phyloP scores from a whole-genome alignment of 345 rosid genomes.

The Mangifera indica region DNA sequence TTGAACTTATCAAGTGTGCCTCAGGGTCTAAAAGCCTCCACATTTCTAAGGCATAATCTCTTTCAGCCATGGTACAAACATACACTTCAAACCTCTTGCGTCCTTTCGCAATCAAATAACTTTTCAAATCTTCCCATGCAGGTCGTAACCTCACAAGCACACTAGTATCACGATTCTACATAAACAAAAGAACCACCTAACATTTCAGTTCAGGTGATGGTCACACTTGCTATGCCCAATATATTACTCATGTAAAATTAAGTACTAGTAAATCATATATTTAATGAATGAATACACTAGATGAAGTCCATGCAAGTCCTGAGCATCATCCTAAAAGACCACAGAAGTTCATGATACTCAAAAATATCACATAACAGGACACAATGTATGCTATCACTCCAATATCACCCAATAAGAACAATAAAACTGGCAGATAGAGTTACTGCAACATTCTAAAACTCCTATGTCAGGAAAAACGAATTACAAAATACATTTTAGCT shows the following conservation, averaged over 20 bases:
- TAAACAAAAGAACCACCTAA: slow-evolving; percentile 19
- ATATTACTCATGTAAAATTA: background rate
- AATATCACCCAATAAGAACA: background rate
- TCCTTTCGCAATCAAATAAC: slow-evolving; percentile 88
- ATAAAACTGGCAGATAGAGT: background rate
- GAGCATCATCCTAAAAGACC: background rate
- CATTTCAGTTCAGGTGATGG: background rate
- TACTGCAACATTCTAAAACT: background rate
- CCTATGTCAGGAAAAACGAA: background rate
- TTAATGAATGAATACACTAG: background rate
- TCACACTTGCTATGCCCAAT: background rate
- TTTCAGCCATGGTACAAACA: slow-evolving; percentile 99
- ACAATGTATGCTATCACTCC: background rate
- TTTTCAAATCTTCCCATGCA: slow-evolving; percentile 96
- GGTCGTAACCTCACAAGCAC: slow-evolving; percentile 98
- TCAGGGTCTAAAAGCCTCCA: slow-evolving; percentile 99
- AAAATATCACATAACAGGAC: background rate
- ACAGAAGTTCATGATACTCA: background rate
- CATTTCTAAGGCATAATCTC: slow-evolving; percentile 98
- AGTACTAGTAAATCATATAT: background rate
- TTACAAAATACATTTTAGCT: background rate
- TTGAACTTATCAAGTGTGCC: slow-evolving; percentile 67
- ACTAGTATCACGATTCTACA: slow-evolving; percentile 92
- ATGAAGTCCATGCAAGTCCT: background rate
- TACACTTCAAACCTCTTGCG: slow-evolving; percentile 98